phyloP scores from a whole-genome alignment of 2,329 filamentous ascomycete genomes.

The Arthrobotrys iridis region DNA sequence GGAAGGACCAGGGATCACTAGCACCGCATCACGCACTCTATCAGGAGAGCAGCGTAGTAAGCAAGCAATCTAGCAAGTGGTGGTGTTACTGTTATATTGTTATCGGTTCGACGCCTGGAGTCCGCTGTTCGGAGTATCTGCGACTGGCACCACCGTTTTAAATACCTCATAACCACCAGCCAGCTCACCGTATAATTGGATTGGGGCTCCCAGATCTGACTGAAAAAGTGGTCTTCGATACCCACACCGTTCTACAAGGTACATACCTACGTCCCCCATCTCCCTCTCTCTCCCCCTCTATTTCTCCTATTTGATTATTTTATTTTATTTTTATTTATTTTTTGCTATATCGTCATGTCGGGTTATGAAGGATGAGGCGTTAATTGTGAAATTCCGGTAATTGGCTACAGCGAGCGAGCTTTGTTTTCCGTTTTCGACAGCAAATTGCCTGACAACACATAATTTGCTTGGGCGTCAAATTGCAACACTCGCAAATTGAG shows the following conservation, averaged over 20 bases:
- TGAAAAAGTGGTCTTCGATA: neutral
- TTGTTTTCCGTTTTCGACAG: constrained; percentile 19
- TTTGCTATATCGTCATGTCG: neutral
- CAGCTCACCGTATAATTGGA: constrained; percentile 13
- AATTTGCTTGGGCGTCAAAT: constrained; percentile 44
- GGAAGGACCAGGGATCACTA: constrained; percentile 20
- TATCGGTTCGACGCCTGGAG: constrained; percentile 43
- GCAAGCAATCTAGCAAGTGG: neutral
- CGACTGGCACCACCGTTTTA: constrained; percentile 33
- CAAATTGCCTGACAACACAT: constrained; percentile 53
- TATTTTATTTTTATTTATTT: neutral
- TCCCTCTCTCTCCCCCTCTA: neutral
- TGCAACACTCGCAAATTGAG: constrained; percentile 24
- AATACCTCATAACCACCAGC: constrained; percentile 51
- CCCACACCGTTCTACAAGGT: neutral
- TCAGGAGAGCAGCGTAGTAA: neutral
- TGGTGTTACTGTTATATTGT: constrained; percentile 21
- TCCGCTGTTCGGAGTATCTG: constrained; percentile 49
- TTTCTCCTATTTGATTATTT: neutral
- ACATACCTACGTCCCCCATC: neutral
- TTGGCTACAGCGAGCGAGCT: too few species aligned
- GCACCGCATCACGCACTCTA: neutral
- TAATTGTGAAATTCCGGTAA: neutral
- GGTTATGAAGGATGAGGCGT: neutral
- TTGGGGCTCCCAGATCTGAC: neutral